Conservation (phyloP, 2,329 filamentous ascomycete species). For the Metarhizium album region DNA sequence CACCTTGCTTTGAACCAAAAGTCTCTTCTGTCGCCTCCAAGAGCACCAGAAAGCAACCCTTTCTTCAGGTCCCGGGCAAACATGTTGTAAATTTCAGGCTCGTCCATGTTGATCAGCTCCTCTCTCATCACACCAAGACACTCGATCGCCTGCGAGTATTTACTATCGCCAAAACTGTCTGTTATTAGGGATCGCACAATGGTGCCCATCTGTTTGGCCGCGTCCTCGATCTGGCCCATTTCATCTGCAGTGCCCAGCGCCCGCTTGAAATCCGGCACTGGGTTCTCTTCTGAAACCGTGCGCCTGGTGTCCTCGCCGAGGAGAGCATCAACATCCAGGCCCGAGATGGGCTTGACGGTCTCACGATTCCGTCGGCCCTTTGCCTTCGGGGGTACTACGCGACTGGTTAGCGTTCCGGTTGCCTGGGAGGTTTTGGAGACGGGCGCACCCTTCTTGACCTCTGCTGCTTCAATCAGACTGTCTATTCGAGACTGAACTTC, state of each 20-base stretch:
- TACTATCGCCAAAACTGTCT: constrained; percentile 63
- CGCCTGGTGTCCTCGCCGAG: constrained; percentile 44
- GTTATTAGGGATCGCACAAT: constrained; percentile 61
- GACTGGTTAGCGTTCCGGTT: constrained; percentile 5
- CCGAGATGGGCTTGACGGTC: constrained; percentile 71
- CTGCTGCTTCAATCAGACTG: constrained; percentile 54
- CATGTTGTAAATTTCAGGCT: constrained; percentile 65
- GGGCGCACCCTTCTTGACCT: constrained; percentile 71
- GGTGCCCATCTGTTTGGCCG: constrained; percentile 60
- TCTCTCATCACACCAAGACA: constrained; percentile 68
- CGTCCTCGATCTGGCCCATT: constrained; percentile 51
- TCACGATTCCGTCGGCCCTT: constrained; percentile 64
- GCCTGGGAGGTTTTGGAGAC: not conserved
- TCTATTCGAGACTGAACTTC: constrained; percentile 48
- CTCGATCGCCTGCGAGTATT: constrained; percentile 67
- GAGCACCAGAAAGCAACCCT: constrained; percentile 54
- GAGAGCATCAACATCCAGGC: constrained; percentile 74
- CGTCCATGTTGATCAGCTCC: constrained; percentile 64
- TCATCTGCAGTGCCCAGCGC: constrained; percentile 52
- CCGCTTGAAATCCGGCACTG: constrained; percentile 85
- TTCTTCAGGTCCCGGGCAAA: constrained; percentile 63
- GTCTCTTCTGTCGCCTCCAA: constrained; percentile 68
- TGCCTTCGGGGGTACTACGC: constrained; percentile 62
- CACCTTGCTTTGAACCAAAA: constrained; percentile 70
- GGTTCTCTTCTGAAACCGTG: constrained; percentile 53